These are phyloP conservation scores for Paspalum notatum DNA, from an alignment of 176 grass and related monocot genomes.

Conservation along the genomic window DNA sequence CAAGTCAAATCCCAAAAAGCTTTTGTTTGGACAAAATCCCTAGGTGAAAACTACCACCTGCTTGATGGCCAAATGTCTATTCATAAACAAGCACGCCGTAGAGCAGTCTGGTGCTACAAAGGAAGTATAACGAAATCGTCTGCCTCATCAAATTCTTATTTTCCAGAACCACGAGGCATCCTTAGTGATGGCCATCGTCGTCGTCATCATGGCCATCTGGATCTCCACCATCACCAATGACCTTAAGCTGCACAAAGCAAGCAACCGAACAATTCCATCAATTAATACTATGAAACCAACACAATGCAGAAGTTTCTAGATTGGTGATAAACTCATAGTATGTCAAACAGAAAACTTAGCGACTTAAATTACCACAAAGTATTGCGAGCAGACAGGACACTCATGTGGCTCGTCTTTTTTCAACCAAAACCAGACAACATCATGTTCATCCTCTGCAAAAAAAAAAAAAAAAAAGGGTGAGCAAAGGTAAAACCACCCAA, in stretches of 20 bases:
- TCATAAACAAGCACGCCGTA: conserved; percentile 46
- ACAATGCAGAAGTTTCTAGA: background rate
- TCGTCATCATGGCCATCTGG: conserved; percentile 75
- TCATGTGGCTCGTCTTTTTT: conserved; percentile 94
- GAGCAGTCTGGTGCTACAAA: conserved; percentile 44
- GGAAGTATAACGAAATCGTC: conserved; percentile 45
- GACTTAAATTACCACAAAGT: conserved; percentile 78
- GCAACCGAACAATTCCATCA: conserved; percentile 6
- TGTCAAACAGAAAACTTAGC: background rate
- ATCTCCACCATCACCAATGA: conserved; percentile 86
- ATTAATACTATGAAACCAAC: background rate
- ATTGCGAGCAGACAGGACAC: conserved; percentile 93
- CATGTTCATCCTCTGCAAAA: conserved; percentile 95
- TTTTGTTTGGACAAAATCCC: conserved; percentile 51
- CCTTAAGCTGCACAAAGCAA: conserved; percentile 76
- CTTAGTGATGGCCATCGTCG: conserved; percentile 62
- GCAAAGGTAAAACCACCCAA: background rate
- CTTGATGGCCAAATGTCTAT: conserved; percentile 56
- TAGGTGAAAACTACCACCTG: conserved; percentile 55
- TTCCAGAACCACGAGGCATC: conserved; percentile 38
- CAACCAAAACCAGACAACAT: conserved; percentile 98
- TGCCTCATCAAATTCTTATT: conserved; percentile 58
- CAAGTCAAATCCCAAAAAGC: conserved; percentile 28
- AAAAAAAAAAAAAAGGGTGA: conserved; percentile 30
- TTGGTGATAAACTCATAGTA: conserved; percentile 11